Conservation (phyloP, 2,329 filamentous ascomycete species). For the Colletotrichum nymphaeae region DNA sequence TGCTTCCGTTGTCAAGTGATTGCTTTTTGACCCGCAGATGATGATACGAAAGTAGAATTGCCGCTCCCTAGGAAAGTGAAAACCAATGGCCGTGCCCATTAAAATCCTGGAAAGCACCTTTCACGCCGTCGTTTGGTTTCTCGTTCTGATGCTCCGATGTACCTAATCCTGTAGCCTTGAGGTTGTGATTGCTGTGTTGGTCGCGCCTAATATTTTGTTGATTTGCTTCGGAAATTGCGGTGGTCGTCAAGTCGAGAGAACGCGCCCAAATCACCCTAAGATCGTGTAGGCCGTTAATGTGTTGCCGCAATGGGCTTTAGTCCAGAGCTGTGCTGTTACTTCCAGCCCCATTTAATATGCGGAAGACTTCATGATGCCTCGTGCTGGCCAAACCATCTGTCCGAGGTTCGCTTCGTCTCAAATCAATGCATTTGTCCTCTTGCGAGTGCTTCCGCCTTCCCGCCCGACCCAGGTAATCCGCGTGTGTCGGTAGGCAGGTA, state of each 20-base stretch:
- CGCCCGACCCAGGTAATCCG: constrained; percentile 39
- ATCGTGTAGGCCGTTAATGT: background rate
- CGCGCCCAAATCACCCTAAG: background rate
- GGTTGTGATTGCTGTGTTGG: background rate
- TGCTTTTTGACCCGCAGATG: constrained; percentile 26
- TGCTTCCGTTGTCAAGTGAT: constrained; percentile 17
- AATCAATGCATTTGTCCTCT: constrained; percentile 32
- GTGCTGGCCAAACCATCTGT: background rate
- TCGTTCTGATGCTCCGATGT: background rate
- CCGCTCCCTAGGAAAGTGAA: constrained; percentile 8
- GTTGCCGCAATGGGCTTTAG: background rate
- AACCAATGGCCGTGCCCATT: background rate
- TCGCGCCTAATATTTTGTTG: background rate
- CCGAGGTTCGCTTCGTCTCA: background rate
- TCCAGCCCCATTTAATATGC: background rate
- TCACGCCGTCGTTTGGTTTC: constrained; percentile 1
- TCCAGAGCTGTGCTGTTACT: background rate
- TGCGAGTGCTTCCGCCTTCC: constrained; percentile 26
- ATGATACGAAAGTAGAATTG: constrained; percentile 13
- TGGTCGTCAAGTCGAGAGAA: background rate
- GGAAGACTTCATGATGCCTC: background rate
- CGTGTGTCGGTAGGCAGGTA: constrained; percentile 49
- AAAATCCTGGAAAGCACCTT: background rate
- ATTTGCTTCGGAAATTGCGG: background rate
- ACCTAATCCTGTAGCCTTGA: background rate